Evolutionary conservation across 148 eudicot species (phyloP).

Genomic region (Fallopia convolvulus): DNA sequence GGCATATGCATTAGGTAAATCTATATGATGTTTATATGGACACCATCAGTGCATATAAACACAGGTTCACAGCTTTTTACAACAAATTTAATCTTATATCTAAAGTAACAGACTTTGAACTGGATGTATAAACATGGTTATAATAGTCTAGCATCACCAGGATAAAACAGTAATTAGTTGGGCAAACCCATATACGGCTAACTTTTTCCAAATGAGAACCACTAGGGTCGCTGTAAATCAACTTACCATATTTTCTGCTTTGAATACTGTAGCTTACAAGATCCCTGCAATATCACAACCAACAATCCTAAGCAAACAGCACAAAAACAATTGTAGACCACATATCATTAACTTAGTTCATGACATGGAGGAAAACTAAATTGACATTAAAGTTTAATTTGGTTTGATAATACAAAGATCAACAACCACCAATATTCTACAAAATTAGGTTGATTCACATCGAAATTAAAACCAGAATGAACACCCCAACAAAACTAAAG

Average conservation of each 20-base stretch:
- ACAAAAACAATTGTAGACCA: neutral
- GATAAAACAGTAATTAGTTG: neutral
- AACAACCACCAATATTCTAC: neutral
- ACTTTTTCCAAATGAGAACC: neutral
- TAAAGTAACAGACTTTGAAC: neutral
- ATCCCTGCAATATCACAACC: constrained; percentile 4
- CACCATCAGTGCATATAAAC: neutral
- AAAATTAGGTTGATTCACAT: constrained; percentile 1
- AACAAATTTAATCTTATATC: neutral
- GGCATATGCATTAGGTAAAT: neutral
- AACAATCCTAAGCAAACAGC: neutral
- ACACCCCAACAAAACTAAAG: neutral
- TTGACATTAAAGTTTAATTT: neutral
- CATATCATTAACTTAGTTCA: neutral
- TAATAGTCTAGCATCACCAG: neutral
- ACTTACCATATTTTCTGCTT: constrained; percentile 5
- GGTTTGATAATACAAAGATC: neutral
- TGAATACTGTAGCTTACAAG: neutral
- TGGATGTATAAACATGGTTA: neutral
- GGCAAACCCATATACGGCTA: neutral
- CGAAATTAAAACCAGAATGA: neutral
- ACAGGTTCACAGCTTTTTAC: neutral
- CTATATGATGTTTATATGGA: neutral
- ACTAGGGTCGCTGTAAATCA: neutral
- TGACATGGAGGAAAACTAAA: neutral